Evolutionary conservation across 2,329 filamentous ascomycete species (phyloP).

Genomic region (Nemania bipapillata): DNA sequence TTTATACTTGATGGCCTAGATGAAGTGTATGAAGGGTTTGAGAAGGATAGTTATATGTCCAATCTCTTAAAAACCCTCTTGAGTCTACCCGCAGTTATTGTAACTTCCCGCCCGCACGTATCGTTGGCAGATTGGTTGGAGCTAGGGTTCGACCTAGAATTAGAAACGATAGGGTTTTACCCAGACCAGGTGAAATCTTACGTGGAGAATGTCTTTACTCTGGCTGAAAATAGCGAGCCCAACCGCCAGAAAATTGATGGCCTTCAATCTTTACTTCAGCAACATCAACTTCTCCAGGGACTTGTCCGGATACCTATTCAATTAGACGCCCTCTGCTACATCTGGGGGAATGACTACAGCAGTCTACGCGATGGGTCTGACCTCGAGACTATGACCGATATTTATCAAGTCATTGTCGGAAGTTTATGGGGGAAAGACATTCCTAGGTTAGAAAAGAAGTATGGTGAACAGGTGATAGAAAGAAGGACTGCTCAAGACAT

Average conservation of each 20-base stretch:
- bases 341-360: conserved; percentile 45
- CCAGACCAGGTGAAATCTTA: conserved; percentile 52
- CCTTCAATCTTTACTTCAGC: conserved; percentile 51
- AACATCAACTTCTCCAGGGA: conserved; percentile 49
- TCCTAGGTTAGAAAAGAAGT: conserved; percentile 38
- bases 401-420: conserved; percentile 52
- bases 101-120: conserved; percentile 55
- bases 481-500: conserved; percentile 41
- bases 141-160: conserved; percentile 50
- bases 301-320: conserved; percentile 59
- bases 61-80: conserved; percentile 1
- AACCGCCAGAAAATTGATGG: conserved; percentile 35
- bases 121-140: conserved; percentile 25
- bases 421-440: conserved; percentile 56
- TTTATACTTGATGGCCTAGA: conserved; percentile 59
- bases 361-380: background rate
- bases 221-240: conserved; percentile 37
- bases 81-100: conserved; percentile 53
- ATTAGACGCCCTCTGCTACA: conserved; percentile 58
- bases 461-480: conserved; percentile 4
- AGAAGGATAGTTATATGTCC: background rate
- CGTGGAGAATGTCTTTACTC: background rate
- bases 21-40: conserved; percentile 52
- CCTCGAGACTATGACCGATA: conserved; percentile 54
- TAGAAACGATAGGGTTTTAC: conserved; percentile 57